Evolutionary conservation across 1,284 basidiomycete species (phyloP).

Genomic region (Boletus sp.): DNA sequence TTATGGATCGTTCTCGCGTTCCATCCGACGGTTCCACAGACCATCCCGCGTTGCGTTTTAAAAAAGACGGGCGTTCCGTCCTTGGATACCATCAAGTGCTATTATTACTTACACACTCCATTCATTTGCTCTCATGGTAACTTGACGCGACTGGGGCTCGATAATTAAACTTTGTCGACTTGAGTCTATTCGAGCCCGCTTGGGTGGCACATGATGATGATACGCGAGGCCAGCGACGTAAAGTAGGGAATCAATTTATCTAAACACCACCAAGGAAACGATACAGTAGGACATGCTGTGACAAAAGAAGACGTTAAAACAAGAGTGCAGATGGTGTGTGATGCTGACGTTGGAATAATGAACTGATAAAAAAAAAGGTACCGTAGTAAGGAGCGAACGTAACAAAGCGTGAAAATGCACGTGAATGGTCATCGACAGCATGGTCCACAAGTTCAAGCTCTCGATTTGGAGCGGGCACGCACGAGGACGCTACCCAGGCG

Average conservation of each 20-base stretch:
- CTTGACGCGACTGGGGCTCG: conserved; percentile 1
- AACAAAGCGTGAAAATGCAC: conserved; percentile 8
- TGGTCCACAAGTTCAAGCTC: conserved; percentile 13
- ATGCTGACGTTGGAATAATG: conserved; percentile 20
- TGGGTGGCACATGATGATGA: background rate
- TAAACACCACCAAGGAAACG: conserved; percentile 4
- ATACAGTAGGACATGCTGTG: conserved; percentile 18
- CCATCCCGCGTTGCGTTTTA: background rate
- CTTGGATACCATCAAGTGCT: conserved; percentile 29
- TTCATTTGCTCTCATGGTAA: conserved; percentile 5
- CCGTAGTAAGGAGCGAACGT: conserved; percentile 11
- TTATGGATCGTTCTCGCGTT: background rate
- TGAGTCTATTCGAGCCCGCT: background rate
- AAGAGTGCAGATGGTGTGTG: conserved; percentile 1
- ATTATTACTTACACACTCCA: background rate
- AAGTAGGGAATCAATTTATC: conserved; percentile 5
- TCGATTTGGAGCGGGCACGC: conserved; percentile 27
- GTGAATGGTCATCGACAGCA: conserved; percentile 5
- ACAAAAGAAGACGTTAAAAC: background rate
- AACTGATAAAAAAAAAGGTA: conserved; percentile 12
- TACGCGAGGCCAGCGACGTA: background rate
- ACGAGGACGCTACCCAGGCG: conserved; percentile 21
- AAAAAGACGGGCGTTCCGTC: background rate
- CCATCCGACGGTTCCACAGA: conserved; percentile 1
- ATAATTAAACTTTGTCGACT: conserved; percentile 19